Conservation (phyloP, 1,284 basidiomycete species). For the Ustilago xerochloae region DNA sequence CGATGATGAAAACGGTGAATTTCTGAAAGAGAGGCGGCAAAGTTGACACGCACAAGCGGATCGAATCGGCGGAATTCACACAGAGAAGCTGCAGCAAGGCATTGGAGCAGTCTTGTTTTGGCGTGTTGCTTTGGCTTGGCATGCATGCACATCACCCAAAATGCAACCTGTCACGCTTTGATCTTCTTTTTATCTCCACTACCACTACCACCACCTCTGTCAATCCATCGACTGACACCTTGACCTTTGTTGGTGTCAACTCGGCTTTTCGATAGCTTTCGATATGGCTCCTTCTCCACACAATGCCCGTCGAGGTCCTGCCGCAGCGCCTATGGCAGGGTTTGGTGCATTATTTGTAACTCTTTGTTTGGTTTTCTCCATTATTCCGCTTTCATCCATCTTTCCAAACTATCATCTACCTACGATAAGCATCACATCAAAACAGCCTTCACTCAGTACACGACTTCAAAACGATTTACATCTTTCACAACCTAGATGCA, state of each 20-base stretch:
- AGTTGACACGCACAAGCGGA: background rate
- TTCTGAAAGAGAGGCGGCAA: too few relatives aligned
- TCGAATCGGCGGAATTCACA: background rate
- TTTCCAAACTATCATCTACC: constrained; percentile 11
- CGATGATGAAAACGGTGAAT: background rate
- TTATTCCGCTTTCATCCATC: constrained; percentile 26
- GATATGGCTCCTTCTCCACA: background rate
- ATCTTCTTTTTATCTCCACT: background rate
- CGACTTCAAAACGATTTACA: constrained; percentile 16
- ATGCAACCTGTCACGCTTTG: background rate
- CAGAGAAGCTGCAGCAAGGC: too few relatives aligned
- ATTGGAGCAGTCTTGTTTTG: too few relatives aligned
- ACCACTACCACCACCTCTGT: background rate
- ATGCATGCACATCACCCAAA: background rate
- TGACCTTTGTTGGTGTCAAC: too few relatives aligned
- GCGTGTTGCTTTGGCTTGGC: too few relatives aligned
- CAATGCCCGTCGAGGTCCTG: background rate
- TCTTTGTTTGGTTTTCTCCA: constrained; percentile 29
- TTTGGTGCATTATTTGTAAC: constrained; percentile 32
- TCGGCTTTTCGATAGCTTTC: background rate
- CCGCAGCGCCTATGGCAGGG: constrained; percentile 27
- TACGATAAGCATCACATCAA: background rate
- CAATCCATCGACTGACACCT: background rate
- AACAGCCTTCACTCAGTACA: constrained; percentile 1
- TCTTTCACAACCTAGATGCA: constrained; percentile 20